A percentile compares a stretch with the other conserved stretches of the same genome.
These are phyloP conservation scores for Vigna nakashimae DNA, from an alignment of 306 rosid species.

Conservation along the genomic window DNA sequence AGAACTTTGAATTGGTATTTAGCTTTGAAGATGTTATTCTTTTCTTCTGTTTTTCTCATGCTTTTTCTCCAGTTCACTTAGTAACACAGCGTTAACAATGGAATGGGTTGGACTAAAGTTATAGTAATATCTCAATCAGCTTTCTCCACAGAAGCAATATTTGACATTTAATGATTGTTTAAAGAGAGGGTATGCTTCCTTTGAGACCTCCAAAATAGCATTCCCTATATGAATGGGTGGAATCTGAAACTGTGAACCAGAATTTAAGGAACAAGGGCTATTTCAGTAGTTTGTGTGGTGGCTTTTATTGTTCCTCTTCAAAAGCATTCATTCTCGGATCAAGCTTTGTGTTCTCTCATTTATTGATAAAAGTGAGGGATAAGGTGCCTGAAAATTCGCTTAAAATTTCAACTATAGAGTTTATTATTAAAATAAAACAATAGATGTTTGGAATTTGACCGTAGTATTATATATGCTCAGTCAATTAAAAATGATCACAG, in stretches of 20 bases:
- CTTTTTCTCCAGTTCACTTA: conserved; percentile 5
- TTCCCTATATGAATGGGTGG: background rate
- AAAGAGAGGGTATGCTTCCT: background rate
- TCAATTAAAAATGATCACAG: too few relatives aligned
- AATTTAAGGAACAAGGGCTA: conserved; percentile 19
- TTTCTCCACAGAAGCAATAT: conserved; percentile 24
- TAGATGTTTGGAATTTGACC: too few relatives aligned
- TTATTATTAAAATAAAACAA: too few relatives aligned
- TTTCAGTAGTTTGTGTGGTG: conserved; percentile 23
- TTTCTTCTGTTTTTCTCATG: background rate
- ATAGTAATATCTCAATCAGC: background rate
- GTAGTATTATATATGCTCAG: too few relatives aligned
- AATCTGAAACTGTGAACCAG: conserved; percentile 6
- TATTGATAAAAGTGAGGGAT: background rate
- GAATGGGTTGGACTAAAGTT: background rate
- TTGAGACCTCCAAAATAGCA: conserved; percentile 27
- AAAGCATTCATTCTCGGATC: conserved; percentile 48
- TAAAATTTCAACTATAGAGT: background rate
- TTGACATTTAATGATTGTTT: background rate
- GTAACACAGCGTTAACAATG: background rate
- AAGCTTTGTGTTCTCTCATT: background rate
- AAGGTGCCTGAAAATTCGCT: conserved; percentile 13
- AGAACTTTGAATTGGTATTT: conserved; percentile 9
- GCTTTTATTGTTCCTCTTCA: conserved; percentile 22
- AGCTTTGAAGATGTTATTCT: conserved; percentile 6